Evolutionary conservation across 2,329 filamentous ascomycete species (phyloP), one percentile per base, ranked within the genome.

Genomic region (Fusarium buxicola): DNA sequence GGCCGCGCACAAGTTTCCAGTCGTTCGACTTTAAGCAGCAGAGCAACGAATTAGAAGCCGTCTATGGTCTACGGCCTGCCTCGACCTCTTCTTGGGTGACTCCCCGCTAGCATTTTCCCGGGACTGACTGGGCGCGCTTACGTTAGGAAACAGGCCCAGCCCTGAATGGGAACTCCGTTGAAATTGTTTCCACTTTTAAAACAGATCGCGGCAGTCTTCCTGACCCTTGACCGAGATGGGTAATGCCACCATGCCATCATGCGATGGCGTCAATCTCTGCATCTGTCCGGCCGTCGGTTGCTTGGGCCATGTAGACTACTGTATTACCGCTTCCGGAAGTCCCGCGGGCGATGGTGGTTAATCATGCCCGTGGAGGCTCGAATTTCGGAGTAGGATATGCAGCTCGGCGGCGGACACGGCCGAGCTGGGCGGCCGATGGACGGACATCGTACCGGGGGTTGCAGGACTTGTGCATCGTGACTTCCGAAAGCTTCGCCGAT

Each of bases 311-410:
- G 38, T n/a, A n/a, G n/a, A n/a, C n/a, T n/a, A n/a, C n/a, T n/a
- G n/a, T n/a, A n/a, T n/a, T n/a, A n/a, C n/a, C n/a, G 35, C 40
- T 70, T 71, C 60, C 31, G 71, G 69, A 64, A 71, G 58, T 71
- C 69, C 69, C 69, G 69, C 69, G 39, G 49, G 50, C 65, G 53
- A 44, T 25, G 36, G 24, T 50, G 36, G 27, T 59, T 35, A 7
- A 48, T 45, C 35, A 36, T 63, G 58, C 49, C 34, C 55, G n/a
- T 51, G n/a, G 34, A 31, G 8, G 34, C 27, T 52, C 53, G 56
- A 48, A 52, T 27, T 35, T 34, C 48, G 48, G 38, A 28, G 15
- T 21, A 41, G 38, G 27, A 60, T 43, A 63, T 66, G 58, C 62
- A 66, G 30, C 38, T 35, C 38, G 58, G 60, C 35, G 41, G 58